Percentiles rank a stretch among this genome's conserved stretches.
Conservation (phyloP, 225 moss, liverwort and hornwort genomes). For the Pleurozium schreberi region DNA sequence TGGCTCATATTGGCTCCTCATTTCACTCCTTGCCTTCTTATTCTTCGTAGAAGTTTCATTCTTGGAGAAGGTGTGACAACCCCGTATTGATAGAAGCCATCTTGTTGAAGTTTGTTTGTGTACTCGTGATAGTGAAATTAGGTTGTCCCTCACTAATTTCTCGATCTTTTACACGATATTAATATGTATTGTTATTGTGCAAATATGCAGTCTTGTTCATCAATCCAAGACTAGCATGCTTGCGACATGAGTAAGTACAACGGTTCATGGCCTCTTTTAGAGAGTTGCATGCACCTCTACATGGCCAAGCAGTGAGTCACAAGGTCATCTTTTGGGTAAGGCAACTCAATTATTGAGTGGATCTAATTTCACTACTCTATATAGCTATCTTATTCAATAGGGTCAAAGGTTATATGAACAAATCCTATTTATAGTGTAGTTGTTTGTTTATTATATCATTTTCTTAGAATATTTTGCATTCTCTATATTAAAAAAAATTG, state of each 20-base stretch:
- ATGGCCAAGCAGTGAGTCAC: too few relatives aligned
- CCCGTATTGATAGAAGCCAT: not conserved
- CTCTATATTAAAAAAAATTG: too few relatives aligned
- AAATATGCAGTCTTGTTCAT: not conserved
- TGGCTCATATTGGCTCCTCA: not conserved
- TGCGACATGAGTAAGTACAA: not conserved
- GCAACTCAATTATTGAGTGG: too few relatives aligned
- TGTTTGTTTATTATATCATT: not conserved
- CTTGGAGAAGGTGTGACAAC: rapidly evolving
- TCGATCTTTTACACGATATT: not conserved
- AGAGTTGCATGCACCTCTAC: rapidly evolving
- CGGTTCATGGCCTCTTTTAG: rapidly evolving
- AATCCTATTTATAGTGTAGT: not conserved
- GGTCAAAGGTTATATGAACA: not conserved
- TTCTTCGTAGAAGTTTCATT: too few relatives aligned
- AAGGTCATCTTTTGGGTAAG: too few relatives aligned
- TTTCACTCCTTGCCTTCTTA: not conserved
- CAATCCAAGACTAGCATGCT: rapidly evolving
- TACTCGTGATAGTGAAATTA: rapidly evolving
- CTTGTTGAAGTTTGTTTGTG: not conserved
- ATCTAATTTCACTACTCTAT: not conserved
- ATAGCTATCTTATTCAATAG: not conserved
- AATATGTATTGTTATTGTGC: not conserved
- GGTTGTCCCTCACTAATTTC: not conserved
- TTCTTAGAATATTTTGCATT: too few relatives aligned